A percentile compares a stretch with the other conserved stretches of the same genome.
These are phyloP conservation scores for Zangia roseola DNA, from an alignment of 768 basidiomycete species.

Conservation along the genomic window DNA sequence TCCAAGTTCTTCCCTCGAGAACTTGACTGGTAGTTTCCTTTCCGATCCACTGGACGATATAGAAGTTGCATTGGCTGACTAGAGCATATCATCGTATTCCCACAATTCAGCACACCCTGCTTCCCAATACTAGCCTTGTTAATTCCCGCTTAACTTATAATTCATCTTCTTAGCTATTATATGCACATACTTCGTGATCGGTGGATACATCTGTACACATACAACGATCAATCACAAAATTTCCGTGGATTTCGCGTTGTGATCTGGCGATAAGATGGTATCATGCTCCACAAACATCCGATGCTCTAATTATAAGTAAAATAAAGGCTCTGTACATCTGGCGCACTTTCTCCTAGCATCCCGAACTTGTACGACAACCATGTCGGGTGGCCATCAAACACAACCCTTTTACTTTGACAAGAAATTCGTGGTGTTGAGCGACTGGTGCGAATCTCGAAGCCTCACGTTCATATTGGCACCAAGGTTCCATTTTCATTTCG, in stretches of 20 bases:
- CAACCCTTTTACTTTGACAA: conserved; percentile 50
- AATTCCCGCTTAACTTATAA: conserved; percentile 15
- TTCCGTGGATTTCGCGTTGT: not conserved
- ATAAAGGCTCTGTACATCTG: not conserved
- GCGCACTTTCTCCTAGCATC: too few relatives aligned
- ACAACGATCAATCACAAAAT: not conserved
- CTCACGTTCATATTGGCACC: not conserved
- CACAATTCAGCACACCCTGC: not conserved
- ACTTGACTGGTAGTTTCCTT: conserved; percentile 68
- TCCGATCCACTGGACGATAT: conserved; percentile 4
- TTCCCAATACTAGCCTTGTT: not conserved
- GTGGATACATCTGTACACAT: conserved; percentile 5
- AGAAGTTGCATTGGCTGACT: conserved; percentile 4
- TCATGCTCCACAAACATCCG: conserved; percentile 18
- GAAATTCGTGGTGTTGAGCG: conserved; percentile 82
- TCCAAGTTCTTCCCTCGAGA: conserved; percentile 81
- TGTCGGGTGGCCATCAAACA: conserved; percentile 9
- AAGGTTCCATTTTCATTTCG: not conserved
- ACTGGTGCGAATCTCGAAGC: conserved; percentile 61
- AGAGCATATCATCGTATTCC: conserved; percentile 6
- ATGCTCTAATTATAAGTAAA: too few relatives aligned
- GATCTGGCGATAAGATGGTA: conserved; percentile 18
- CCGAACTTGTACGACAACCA: not conserved
- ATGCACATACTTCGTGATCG: not conserved
- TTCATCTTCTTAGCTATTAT: not conserved